phyloP scores from a whole-genome alignment of 345 rosid genomes.

The Arabis alpina region DNA sequence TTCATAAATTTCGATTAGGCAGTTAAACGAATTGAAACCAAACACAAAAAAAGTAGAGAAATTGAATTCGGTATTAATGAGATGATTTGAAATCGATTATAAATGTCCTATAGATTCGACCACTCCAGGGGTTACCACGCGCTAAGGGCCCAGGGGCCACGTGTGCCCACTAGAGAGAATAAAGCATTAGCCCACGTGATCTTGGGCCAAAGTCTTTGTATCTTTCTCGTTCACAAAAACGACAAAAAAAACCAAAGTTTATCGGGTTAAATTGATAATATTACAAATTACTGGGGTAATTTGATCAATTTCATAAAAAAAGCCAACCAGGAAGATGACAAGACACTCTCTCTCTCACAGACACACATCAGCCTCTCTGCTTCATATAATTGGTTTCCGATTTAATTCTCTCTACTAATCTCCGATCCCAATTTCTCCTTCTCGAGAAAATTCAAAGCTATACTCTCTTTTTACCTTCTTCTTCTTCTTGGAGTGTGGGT shows the following conservation, averaged over 20 bases:
- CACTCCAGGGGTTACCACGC: constrained; percentile 29
- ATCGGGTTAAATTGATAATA: constrained; percentile 19
- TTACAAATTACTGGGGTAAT: not conserved
- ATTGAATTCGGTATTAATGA: constrained; percentile 17
- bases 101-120: constrained; percentile 28
- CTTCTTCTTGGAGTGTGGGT: no score
- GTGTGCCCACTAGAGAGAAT: constrained; percentile 41
- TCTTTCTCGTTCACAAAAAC: constrained; percentile 20
- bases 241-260: constrained; percentile 10
- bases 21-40: constrained; percentile 18
- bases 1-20: no score
- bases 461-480: no score
- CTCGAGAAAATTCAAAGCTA: constrained; percentile 11
- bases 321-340: constrained; percentile 18
- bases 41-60: constrained; percentile 2
- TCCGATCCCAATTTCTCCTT: constrained; percentile 27
- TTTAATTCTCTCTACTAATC: not conserved
- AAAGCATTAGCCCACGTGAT: constrained; percentile 45
- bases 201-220: constrained; percentile 34
- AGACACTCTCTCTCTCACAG: constrained; percentile 5
- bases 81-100: constrained; percentile 18
- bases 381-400: constrained; percentile 27
- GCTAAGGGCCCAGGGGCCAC: constrained; percentile 34
- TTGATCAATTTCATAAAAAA: not conserved
- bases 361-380: constrained; percentile 25